Evolutionary conservation across 805 yeast species (phyloP), one percentile per base, ranked within the genome.

Genomic region (Pichia californica): DNA sequence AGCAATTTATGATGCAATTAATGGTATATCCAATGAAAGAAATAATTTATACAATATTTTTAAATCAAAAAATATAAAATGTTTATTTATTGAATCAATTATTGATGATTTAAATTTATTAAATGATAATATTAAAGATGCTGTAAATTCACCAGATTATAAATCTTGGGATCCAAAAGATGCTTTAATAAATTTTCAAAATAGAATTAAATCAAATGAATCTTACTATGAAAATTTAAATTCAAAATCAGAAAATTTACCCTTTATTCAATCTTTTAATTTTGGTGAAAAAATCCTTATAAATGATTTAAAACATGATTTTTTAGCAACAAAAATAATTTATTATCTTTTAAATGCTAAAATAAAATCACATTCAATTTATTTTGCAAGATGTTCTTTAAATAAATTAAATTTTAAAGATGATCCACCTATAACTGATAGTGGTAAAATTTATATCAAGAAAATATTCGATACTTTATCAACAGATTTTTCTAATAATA

Each of bases 1-100:
- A 27, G 99, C 95, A 5, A 86, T 93, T 19, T 93, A 86, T 63
- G 99, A 93, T 63, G 98, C 98, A 0, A 84, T 93, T 40, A 93
- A 93, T 60, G 95, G 93, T 6, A 67, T 83, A 38, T 77, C 82
- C 18, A 70, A 73, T 40, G 83, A 82, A 52, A 73, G 99, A 52
- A 54, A 70, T 7, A 74, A 73, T 26, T 63, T 91, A 31, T 74
- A 74, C 23, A 70, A 71, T 28, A 63, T 64, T 45, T 79, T 91
- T 53, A 65, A 68, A 7, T 65, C 68, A 35, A 68, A 74, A 47
- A 77, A 79, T 50, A 81, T 89, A 45, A 89, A 84, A 61, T 83
- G 83, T 23, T 62, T 93, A 42, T 93, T 89, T 61, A 88, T 93
- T 46, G 99, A 93, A 64, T 82, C 93, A 35, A 70, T 86, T 28